These are phyloP conservation scores for Dothideomycetidae sp. DNA, from an alignment of 2,329 filamentous ascomycete species.

Conservation along the genomic window DNA sequence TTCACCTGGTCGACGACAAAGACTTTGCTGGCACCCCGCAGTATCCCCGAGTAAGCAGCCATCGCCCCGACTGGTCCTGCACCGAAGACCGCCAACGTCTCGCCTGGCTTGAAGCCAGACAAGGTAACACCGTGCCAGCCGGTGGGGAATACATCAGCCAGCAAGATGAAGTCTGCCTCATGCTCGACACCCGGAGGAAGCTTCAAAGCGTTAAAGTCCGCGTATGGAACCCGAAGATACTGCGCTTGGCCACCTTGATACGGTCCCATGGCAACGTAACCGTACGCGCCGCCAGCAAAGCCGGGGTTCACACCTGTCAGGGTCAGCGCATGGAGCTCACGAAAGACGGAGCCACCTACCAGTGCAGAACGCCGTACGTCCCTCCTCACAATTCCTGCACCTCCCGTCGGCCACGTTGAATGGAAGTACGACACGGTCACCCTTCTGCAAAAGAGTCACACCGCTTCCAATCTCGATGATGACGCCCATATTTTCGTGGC, in stretches of 20 bases:
- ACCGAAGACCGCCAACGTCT: conserved; percentile 51
- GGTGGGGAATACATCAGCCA: conserved; percentile 37
- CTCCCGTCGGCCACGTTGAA: conserved; percentile 52
- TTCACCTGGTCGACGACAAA: conserved; percentile 50
- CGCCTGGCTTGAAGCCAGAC: conserved; percentile 45
- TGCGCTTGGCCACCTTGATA: conserved; percentile 47
- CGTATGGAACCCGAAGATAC: conserved; percentile 50
- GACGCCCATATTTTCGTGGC: conserved; percentile 49
- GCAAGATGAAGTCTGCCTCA: conserved; percentile 44
- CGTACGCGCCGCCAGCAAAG: conserved; percentile 46
- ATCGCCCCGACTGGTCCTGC: conserved; percentile 52
- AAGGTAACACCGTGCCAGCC: conserved; percentile 45
- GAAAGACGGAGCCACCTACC: conserved; percentile 22
- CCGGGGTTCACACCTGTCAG: conserved; percentile 37
- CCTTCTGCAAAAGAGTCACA: conserved; percentile 47
- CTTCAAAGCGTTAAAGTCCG: conserved; percentile 51
- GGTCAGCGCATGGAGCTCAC: background rate
- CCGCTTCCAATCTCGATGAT: conserved; percentile 42
- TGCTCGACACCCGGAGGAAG: conserved; percentile 47
- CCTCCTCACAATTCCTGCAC: conserved; percentile 51
- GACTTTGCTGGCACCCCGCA: conserved; percentile 47
- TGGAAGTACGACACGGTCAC: conserved; percentile 49
- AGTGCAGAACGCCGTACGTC: conserved; percentile 50
- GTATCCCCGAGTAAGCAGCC: conserved; percentile 47
- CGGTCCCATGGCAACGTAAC: conserved; percentile 39